phyloP scores from a whole-genome alignment of 164 flowering plant genomes.

The Sedum album region DNA sequence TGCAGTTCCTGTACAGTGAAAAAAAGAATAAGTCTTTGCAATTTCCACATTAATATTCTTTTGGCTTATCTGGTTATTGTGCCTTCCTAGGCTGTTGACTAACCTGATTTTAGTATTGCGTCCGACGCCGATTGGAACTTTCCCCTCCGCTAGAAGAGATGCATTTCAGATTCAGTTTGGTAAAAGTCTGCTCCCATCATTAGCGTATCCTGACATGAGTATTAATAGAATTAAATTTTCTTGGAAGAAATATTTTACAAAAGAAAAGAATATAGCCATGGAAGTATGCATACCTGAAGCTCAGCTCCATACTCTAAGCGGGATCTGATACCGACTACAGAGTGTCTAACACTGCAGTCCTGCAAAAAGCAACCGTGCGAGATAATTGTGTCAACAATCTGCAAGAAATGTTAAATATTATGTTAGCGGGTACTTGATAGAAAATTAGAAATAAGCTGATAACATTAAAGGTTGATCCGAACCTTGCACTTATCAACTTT shows the following conservation, averaged over 20 bases:
- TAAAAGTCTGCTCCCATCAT: slow-evolving; percentile 91
- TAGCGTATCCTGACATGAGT: slow-evolving; percentile 49
- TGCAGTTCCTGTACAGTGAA: slow-evolving; percentile 55
- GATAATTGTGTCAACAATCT: slow-evolving; percentile 69
- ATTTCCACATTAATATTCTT: too few relatives aligned
- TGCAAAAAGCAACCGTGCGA: slow-evolving; percentile 83
- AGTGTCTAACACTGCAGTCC: slow-evolving; percentile 56
- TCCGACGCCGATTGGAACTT: slow-evolving; percentile 76
- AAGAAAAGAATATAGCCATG: too few relatives aligned
- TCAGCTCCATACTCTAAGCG: slow-evolving; percentile 67
- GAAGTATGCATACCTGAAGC: slow-evolving; percentile 44
- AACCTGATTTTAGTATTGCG: slow-evolving; percentile 63
- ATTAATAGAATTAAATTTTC: neutral
- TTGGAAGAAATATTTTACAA: neutral
- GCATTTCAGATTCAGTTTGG: slow-evolving; percentile 83
- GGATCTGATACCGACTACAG: slow-evolving; percentile 72
- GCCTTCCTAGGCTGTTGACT: neutral
- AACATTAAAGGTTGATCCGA: neutral
- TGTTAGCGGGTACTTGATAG: neutral
- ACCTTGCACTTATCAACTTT: slow-evolving; percentile 65
- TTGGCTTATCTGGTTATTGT: neutral
- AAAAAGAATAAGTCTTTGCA: too few relatives aligned
- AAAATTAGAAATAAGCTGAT: too few relatives aligned
- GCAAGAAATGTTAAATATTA: slow-evolving; percentile 11
- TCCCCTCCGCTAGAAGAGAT: slow-evolving; percentile 66